Percentiles rank a stretch among this genome's conserved stretches.
These are phyloP conservation scores for Tetracladium maxilliforme DNA, from an alignment of 2,329 filamentous ascomycete species.

Conservation along the genomic window DNA sequence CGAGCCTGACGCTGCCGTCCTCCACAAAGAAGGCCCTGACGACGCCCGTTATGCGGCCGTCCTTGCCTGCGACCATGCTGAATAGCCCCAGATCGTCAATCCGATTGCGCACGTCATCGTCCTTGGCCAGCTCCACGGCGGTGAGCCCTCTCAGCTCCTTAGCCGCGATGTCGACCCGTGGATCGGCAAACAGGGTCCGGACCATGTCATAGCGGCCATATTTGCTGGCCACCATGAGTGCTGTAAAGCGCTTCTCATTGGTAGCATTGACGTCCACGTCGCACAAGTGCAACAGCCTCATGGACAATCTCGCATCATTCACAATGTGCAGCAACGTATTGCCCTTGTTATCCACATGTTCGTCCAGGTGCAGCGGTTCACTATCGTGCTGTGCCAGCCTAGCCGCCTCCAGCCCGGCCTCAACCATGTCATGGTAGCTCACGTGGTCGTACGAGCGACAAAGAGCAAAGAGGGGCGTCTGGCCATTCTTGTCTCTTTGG, in stretches of 20 bases:
- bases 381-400: slow-evolving; percentile 62
- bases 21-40: slow-evolving; percentile 96
- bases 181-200: slow-evolving; percentile 71
- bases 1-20: slow-evolving; percentile 82
- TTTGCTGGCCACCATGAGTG: slow-evolving; percentile 96
- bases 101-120: slow-evolving; percentile 90
- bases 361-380: slow-evolving; percentile 72
- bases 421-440: slow-evolving; percentile 78
- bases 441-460: slow-evolving; percentile 92
- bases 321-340: slow-evolving; percentile 95
- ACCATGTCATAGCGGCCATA: slow-evolving; percentile 94
- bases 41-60: slow-evolving; percentile 78
- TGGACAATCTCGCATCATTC: slow-evolving; percentile 65
- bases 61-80: slow-evolving; percentile 52
- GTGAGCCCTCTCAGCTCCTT: slow-evolving; percentile 81
- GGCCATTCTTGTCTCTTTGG: slow-evolving; percentile 86
- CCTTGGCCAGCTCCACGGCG: slow-evolving; percentile 91
- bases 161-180: slow-evolving; percentile 70
- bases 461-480: slow-evolving; percentile 91
- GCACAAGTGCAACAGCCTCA: slow-evolving; percentile 64
- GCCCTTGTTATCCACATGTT: slow-evolving; percentile 83
- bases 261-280: slow-evolving; percentile 93
- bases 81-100: slow-evolving; percentile 90
- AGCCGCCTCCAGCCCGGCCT: slow-evolving; percentile 62
- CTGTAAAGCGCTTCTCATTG: slow-evolving; percentile 90